Conservation (phyloP, 2,329 filamentous ascomycete species). For the Rhinocladiella similis region DNA sequence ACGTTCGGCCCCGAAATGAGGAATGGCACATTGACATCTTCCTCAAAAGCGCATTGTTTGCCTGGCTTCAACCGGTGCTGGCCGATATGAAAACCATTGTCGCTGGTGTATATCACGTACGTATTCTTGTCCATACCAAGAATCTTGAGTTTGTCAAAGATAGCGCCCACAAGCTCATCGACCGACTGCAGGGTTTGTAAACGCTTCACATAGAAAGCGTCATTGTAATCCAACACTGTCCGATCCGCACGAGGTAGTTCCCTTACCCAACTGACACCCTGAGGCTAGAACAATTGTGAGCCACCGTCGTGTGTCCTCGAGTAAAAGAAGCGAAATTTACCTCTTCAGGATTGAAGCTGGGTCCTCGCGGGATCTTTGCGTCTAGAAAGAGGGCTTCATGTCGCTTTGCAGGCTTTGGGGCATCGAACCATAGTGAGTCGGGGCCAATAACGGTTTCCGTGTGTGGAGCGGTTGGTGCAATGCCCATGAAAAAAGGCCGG, state of each 20-base stretch:
- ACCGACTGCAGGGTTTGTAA: constrained; percentile 42
- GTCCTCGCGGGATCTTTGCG: constrained; percentile 37
- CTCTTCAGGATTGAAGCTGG: no score
- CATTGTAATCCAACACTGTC: constrained; percentile 23
- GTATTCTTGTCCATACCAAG: constrained; percentile 53
- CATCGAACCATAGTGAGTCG: constrained; percentile 52
- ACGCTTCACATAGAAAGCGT: constrained; percentile 52
- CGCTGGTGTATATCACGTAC: constrained; percentile 61
- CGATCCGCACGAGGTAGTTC: no score
- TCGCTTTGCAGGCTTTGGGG: constrained; percentile 31
- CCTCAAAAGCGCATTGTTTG: constrained; percentile 60
- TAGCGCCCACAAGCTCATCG: constrained; percentile 56
- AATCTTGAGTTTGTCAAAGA: constrained; percentile 45
- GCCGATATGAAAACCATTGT: constrained; percentile 62
- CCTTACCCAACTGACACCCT: no score
- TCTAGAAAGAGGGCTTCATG: constrained; percentile 47
- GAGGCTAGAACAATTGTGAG: no score
- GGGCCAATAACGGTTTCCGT: constrained; percentile 59
- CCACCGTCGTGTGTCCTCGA: no score
- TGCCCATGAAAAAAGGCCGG: no score
- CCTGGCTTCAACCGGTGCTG: constrained; percentile 60
- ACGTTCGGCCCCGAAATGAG: constrained; percentile 61
- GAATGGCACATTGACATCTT: constrained; percentile 61
- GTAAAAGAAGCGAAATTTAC: no score
- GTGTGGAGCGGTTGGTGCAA: no score